These are phyloP conservation scores for Vachellia pachyceras DNA, from an alignment of 306 rosid species.

Conservation along the genomic window DNA sequence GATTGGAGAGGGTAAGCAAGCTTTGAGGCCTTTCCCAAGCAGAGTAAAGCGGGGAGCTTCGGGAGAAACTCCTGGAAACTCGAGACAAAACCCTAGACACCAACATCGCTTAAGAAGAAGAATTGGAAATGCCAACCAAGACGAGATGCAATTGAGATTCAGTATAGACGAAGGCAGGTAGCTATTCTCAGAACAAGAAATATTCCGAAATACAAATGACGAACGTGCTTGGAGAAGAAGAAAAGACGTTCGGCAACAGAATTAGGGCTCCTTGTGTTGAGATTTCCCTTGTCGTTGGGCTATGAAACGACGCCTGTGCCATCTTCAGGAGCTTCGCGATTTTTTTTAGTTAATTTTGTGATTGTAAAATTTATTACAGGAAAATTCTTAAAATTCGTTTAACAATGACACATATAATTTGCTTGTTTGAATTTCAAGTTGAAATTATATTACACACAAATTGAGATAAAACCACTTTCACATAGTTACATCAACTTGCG, in stretches of 20 bases:
- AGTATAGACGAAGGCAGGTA: not conserved
- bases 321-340: not conserved
- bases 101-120: slow-evolving; percentile 56
- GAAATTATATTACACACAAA: too few species aligned
- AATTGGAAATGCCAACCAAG: not conserved
- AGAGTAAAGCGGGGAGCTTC: slow-evolving; percentile 56
- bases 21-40: slow-evolving; percentile 49
- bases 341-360: too few species aligned
- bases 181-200: not conserved
- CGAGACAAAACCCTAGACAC: slow-evolving; percentile 62
- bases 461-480: too few species aligned
- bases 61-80: slow-evolving; percentile 46
- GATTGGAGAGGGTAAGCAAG: slow-evolving; percentile 48
- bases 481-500: too few species aligned
- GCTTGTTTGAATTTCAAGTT: too few species aligned
- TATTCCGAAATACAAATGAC: not conserved
- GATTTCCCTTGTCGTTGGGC: slow-evolving; percentile 19
- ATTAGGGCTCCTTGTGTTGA: slow-evolving; percentile 5
- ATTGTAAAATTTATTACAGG: too few species aligned
- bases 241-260: not conserved
- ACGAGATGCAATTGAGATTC: not conserved
- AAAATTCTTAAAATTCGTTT: too few species aligned
- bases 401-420: too few species aligned
- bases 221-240: slow-evolving; percentile 44
- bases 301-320: not conserved